Conservation (phyloP, 23 red algal species). For the Pyropia yezoensis region DNA sequence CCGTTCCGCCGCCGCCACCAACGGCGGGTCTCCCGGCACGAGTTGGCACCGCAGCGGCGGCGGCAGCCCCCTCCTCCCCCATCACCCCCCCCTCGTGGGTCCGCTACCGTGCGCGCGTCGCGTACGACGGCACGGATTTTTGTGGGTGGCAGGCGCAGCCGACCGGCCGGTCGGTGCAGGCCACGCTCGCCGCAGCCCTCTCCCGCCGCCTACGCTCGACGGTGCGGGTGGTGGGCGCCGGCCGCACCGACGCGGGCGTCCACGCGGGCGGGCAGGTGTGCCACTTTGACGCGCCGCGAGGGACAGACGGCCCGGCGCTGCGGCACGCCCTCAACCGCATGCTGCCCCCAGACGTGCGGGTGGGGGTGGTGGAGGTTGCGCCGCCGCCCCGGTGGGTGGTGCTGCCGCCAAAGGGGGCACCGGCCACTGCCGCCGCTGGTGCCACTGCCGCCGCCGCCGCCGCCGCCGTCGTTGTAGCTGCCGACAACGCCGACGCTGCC, state of each 20-base stretch:
- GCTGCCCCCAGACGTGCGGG: conserved; percentile 54
- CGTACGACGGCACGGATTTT: conserved; percentile 87
- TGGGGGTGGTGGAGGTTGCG: conserved; percentile 40
- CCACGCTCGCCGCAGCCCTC: conserved; percentile 44
- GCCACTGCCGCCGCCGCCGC: too few species aligned
- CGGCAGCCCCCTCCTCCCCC: too few species aligned
- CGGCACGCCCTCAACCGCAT: conserved; percentile 65
- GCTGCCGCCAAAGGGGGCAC: neutral
- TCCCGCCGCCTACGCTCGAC: conserved; percentile 19
- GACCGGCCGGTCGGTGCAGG: conserved; percentile 39
- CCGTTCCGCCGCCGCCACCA: too few species aligned
- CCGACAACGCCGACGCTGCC: too few species aligned
- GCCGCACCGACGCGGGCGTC: conserved; percentile 86
- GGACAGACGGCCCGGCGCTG: neutral
- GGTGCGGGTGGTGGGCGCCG: conserved; percentile 73
- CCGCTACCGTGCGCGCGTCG: conserved; percentile 51
- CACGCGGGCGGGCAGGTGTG: conserved; percentile 81
- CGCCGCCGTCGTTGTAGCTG: too few species aligned
- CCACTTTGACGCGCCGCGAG: conserved; percentile 73
- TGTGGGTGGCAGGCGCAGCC: conserved; percentile 81
- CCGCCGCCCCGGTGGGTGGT: conserved; percentile 16
- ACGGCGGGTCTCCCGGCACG: too few species aligned
- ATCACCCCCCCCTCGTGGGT: too few species aligned
- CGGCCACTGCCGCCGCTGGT: neutral
- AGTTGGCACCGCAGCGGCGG: too few species aligned